Evolutionary conservation across 2,329 filamentous ascomycete species (phyloP), one percentile per base, ranked within the genome.

Genomic region (Claviceps arundinis): DNA sequence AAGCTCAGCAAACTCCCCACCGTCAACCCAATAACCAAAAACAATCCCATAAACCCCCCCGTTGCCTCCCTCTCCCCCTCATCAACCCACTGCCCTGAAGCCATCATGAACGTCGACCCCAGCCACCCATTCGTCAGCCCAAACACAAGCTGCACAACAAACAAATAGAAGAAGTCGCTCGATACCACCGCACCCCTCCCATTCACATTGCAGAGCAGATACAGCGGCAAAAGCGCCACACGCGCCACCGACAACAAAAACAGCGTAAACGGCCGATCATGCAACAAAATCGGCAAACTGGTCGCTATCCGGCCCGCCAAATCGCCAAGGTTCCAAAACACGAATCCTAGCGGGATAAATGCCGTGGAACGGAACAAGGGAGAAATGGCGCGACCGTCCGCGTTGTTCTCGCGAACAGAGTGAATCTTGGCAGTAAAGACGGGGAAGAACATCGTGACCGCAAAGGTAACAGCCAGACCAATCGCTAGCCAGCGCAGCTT

Each of bases 271-370:
- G 90, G 89, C 16, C 78, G 75, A 48, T 80, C 74, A 0, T 77
- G 77, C 8, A 89, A 68, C 3, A 57, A 84, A 60, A 63, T 72
- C 51, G 64, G 84, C 66, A 68, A 77, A 57, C 64, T 77, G 1
- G 89, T 84, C 1, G 80, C 65, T 19, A 95, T 69, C 8, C 93
- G 81, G 5, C 93, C 93, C 14, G 79, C 56, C 7, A 97, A 72
- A 64, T 97, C 93, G 44, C 93, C 93, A 2, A 84, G 65, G 64
- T 97, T 98, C 93, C 93, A 98, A 64, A 93, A 80, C 54, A 97
- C 80, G 68, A 97, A 95, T 3, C 80, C 89, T 0, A 96, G 75
- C 0, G 93, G 90, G 53, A 97, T 90, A 65, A 97, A 98, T 16
- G 84, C 82, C 0, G 81, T 74, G 0, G 87, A 81, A 50, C 81